Evolutionary conservation across 2,329 filamentous ascomycete genomes (phyloP).

Genomic region (Colletotrichum paranaense): DNA sequence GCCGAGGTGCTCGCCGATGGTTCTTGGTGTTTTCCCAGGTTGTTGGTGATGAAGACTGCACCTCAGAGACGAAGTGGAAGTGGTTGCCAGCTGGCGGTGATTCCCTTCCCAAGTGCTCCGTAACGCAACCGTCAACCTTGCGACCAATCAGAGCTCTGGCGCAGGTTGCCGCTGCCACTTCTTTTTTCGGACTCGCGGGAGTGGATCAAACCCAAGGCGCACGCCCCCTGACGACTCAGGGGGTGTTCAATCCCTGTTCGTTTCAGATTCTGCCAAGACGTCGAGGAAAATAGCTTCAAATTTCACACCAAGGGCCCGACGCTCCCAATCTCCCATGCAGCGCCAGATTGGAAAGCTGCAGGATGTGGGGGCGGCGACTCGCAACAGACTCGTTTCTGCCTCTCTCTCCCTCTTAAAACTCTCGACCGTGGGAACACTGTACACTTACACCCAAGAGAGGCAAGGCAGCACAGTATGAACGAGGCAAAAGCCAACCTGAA

Average conservation of each 20-base stretch:
- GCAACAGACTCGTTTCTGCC: neutral
- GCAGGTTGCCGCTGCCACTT: slow-evolving; percentile 12
- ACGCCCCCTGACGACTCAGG: slow-evolving; percentile 3
- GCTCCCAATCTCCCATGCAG: slow-evolving; percentile 23
- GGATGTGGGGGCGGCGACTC: neutral
- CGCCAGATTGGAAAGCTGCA: neutral
- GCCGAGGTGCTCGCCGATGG: neutral
- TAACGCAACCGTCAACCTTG: neutral
- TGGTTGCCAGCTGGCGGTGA: neutral
- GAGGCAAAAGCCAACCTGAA: neutral
- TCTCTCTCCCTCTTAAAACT: too few species aligned
- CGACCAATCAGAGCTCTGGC: neutral
- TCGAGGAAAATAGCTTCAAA: slow-evolving; percentile 33
- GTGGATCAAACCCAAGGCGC: neutral
- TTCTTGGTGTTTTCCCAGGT: neutral
- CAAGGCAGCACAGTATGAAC: neutral
- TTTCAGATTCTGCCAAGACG: slow-evolving; percentile 33
- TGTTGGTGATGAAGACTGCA: neutral
- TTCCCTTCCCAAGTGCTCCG: neutral
- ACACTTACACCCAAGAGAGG: neutral
- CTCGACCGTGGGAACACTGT: neutral
- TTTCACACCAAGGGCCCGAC: slow-evolving; percentile 11
- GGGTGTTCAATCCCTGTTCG: slow-evolving; percentile 4
- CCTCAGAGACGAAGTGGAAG: neutral
- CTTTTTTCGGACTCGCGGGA: neutral